Evolutionary conservation across 164 flowering plant species (phyloP).

Genomic region (Stephania japonica): DNA sequence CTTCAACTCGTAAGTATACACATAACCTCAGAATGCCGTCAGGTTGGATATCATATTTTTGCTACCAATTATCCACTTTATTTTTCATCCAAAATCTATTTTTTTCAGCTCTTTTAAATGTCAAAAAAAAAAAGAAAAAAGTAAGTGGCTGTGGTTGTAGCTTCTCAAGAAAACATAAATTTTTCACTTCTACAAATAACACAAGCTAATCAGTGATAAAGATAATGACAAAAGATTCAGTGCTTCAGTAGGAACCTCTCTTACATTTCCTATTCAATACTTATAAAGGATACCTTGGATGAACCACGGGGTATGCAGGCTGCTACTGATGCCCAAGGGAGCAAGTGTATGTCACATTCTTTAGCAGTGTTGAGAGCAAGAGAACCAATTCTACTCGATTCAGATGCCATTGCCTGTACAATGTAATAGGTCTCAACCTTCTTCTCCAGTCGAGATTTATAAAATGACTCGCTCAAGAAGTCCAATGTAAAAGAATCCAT

Average conservation of each 20-base stretch:
- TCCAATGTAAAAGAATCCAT: slow-evolving; percentile 63
- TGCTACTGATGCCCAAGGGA: slow-evolving; percentile 97
- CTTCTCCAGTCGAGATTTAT: slow-evolving; percentile 32
- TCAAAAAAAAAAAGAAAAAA: no score
- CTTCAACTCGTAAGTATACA: no score
- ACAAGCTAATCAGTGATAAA: not conserved
- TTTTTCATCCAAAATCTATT: no score
- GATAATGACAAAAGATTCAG: not conserved
- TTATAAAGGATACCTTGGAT: slow-evolving; percentile 36
- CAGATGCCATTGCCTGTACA: slow-evolving; percentile 79
- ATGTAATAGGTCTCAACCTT: slow-evolving; percentile 52
- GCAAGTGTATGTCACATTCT: slow-evolving; percentile 81
- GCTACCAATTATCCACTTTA: no score
- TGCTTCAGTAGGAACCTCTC: no score
- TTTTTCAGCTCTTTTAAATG: no score
- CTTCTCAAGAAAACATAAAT: no score
- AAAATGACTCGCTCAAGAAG: slow-evolving; percentile 52
- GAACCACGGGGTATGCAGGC: slow-evolving; percentile 66
- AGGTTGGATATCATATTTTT: no score
- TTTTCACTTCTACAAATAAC: not conserved
- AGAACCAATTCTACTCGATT: slow-evolving; percentile 70
- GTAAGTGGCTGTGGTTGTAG: no score
- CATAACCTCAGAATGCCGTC: no score
- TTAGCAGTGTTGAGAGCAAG: slow-evolving; percentile 72
- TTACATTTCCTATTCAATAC: no score